Conservation (phyloP, 2,329 filamentous ascomycete species). For the Cytospora chrysosperma region DNA sequence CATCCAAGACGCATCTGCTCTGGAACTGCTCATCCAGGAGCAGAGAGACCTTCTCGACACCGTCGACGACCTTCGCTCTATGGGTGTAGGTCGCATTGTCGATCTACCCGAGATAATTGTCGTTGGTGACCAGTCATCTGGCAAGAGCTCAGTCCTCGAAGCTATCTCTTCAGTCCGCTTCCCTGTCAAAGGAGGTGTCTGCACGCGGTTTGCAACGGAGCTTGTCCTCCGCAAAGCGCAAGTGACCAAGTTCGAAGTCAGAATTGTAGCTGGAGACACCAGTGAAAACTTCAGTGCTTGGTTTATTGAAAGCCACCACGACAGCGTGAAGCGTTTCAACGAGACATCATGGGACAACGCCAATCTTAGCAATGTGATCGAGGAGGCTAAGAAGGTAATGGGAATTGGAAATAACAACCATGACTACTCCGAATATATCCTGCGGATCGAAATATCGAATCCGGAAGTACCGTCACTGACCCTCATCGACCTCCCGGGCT, state of each 20-base stretch:
- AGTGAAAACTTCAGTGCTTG: no score
- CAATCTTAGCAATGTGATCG: conserved; percentile 49
- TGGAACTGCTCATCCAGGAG: not conserved
- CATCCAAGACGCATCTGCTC: not conserved
- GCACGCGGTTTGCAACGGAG: conserved; percentile 62
- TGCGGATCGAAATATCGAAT: conserved; percentile 46
- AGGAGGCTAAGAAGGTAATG: conserved; percentile 51
- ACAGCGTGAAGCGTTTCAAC: conserved; percentile 24
- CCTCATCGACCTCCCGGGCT: conserved; percentile 55
- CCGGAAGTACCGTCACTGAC: conserved; percentile 47
- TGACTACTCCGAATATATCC: conserved; percentile 45
- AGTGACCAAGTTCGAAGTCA: conserved; percentile 40
- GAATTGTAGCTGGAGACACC: conserved; percentile 37
- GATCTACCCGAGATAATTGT: conserved; percentile 56
- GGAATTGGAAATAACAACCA: conserved; percentile 35
- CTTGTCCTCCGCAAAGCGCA: conserved; percentile 48
- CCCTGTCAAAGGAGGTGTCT: conserved; percentile 52
- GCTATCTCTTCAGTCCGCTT: conserved; percentile 63
- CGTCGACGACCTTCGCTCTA: conserved; percentile 50
- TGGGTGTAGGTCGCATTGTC: conserved; percentile 47
- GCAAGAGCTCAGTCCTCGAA: conserved; percentile 65
- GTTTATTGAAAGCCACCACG: no score
- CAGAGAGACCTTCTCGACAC: conserved; percentile 35
- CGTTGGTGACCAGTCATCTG: conserved; percentile 59
- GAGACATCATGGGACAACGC: conserved; percentile 27